phyloP scores from a whole-genome alignment of 208 protist genomes.

The Angomonas ambiguus region DNA sequence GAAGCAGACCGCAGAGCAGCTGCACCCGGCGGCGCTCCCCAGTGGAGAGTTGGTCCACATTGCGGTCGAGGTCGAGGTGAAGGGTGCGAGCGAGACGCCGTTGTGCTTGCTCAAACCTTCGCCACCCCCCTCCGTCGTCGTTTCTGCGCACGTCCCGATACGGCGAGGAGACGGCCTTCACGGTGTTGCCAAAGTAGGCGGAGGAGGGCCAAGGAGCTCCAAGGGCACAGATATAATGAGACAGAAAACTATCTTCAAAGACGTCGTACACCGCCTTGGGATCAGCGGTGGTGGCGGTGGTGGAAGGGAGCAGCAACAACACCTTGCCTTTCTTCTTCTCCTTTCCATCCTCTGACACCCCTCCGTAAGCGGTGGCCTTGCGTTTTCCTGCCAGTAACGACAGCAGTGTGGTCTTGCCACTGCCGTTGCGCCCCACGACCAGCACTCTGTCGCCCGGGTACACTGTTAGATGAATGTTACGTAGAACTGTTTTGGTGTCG shows the following conservation, averaged over 20 bases:
- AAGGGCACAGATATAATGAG: slow-evolving; percentile 45
- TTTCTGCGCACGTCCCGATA: slow-evolving; percentile 11
- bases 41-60: slow-evolving; percentile 61
- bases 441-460: slow-evolving; percentile 79
- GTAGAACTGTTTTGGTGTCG: too few species aligned
- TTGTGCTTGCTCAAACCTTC: slow-evolving; percentile 24
- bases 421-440: slow-evolving; percentile 94
- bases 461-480: background rate
- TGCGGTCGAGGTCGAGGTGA: slow-evolving; percentile 36
- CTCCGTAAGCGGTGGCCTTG: slow-evolving; percentile 39
- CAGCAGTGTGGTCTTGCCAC: slow-evolving; percentile 95
- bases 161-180: slow-evolving; percentile 48
- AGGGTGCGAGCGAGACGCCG: slow-evolving; percentile 33
- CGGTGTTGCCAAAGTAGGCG: slow-evolving; percentile 72
- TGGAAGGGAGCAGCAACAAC: background rate
- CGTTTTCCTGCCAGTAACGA: slow-evolving; percentile 84
- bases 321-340: slow-evolving; percentile 42
- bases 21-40: slow-evolving; percentile 71
- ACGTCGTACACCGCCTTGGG: slow-evolving; percentile 29
- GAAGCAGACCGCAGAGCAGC: slow-evolving; percentile 63
- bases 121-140: too few species aligned
- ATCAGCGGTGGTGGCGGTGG: too few species aligned
- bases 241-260: slow-evolving; percentile 78
- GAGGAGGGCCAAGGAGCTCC: slow-evolving; percentile 67
- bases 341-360: too few species aligned